Evolutionary conservation across 2,329 filamentous ascomycete species (phyloP).

Genomic region (Chaetomium globosum): DNA sequence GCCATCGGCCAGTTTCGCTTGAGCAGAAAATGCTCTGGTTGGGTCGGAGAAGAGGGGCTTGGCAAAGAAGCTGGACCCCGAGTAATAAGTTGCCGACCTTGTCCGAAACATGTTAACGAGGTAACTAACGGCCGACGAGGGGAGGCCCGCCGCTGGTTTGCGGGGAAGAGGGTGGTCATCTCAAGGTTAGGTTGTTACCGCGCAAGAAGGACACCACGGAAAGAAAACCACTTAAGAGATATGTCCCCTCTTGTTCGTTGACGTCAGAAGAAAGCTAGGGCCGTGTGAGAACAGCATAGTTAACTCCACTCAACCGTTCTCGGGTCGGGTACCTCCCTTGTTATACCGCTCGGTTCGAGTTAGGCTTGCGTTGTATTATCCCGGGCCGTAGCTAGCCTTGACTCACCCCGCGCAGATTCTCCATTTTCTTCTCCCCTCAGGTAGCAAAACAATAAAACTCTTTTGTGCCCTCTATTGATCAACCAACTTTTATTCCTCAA

Average conservation of each 20-base stretch:
- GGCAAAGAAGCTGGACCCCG: slow-evolving; percentile 24
- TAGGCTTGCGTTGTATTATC: not conserved
- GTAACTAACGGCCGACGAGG: not conserved
- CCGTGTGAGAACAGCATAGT: no score
- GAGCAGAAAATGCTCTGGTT: slow-evolving; percentile 5
- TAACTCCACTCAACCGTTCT: no score
- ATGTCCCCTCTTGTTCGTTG: slow-evolving; percentile 17
- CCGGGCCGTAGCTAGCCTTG: no score
- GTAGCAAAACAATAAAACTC: no score
- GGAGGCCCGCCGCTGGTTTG: not conserved
- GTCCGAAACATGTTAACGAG: slow-evolving; percentile 27
- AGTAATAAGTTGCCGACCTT: slow-evolving; percentile 23
- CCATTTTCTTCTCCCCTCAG: no score
- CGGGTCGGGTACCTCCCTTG: no score
- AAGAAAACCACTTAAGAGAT: not conserved
- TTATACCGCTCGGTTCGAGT: not conserved
- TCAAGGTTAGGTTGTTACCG: no score
- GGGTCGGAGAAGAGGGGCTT: slow-evolving; percentile 24
- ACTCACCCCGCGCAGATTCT: no score
- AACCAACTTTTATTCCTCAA: not conserved
- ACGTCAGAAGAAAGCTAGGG: slow-evolving; percentile 28
- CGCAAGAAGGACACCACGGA: not conserved
- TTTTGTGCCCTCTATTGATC: no score
- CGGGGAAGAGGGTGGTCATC: not conserved
- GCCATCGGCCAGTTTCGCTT: slow-evolving; percentile 26